phyloP scores from a whole-genome alignment of 1,139 yeast species.

The Taiozyma sp. region DNA sequence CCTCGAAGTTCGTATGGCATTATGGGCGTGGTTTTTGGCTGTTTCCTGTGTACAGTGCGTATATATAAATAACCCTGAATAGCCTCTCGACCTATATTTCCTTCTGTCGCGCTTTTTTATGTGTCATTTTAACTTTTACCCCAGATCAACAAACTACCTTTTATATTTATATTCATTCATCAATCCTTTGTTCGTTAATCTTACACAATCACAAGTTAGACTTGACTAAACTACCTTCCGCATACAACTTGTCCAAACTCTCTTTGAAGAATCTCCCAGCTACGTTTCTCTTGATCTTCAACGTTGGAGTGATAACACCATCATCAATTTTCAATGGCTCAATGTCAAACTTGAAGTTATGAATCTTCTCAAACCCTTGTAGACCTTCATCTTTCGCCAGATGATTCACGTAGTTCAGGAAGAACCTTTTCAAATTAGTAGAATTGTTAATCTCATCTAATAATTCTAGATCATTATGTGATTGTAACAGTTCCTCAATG shows the following conservation, averaged over 20 bases:
- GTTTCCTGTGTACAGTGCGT: not conserved
- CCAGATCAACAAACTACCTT: not conserved
- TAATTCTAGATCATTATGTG: constrained; percentile 12
- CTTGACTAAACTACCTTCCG: constrained; percentile 39
- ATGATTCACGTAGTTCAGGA: constrained; percentile 26
- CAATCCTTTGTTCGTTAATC: no score
- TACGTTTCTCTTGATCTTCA: constrained; percentile 62
- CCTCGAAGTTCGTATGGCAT: not conserved
- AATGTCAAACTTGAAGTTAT: constrained; percentile 51
- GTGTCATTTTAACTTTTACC: no score
- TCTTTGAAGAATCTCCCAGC: constrained; percentile 49
- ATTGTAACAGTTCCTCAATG: not conserved
- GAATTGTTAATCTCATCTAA: constrained; percentile 25
- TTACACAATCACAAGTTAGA: not conserved
- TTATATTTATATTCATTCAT: not conserved
- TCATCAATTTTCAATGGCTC: constrained; percentile 67
- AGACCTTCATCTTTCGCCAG: constrained; percentile 24
- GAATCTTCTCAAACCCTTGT: constrained; percentile 57
- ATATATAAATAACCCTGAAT: no score
- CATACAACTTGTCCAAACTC: constrained; percentile 50
- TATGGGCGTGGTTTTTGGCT: not conserved
- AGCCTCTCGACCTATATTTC: not conserved
- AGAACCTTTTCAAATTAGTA: constrained; percentile 18
- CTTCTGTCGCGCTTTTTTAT: not conserved
- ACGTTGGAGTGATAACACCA: constrained; percentile 69